phyloP scores from a whole-genome alignment of 176 grass and related monocot species.

The Oryza brachyantha region DNA sequence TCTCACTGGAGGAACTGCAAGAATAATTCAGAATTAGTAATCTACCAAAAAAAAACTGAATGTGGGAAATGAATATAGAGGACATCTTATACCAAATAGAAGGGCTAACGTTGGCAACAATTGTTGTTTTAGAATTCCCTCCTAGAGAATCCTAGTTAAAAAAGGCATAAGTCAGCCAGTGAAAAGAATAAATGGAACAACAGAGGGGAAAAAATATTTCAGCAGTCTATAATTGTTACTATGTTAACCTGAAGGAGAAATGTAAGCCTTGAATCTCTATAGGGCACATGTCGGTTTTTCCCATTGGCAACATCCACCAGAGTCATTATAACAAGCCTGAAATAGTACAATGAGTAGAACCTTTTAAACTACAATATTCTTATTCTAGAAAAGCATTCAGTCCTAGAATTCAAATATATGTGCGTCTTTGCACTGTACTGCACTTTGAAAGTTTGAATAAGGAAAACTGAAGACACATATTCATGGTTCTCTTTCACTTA shows the following conservation, averaged over 20 bases:
- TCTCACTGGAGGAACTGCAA: slow-evolving; percentile 86
- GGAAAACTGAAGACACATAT: neutral
- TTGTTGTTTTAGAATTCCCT: slow-evolving; percentile 93
- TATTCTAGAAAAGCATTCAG: neutral
- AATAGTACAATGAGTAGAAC: slow-evolving; percentile 22
- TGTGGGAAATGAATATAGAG: slow-evolving; percentile 26
- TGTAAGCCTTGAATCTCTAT: slow-evolving; percentile 95
- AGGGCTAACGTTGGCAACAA: slow-evolving; percentile 87
- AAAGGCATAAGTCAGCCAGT: slow-evolving; percentile 25
- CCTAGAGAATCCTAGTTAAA: slow-evolving; percentile 80
- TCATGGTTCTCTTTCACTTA: neutral
- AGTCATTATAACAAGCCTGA: slow-evolving; percentile 94
- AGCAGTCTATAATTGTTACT: slow-evolving; percentile 11
- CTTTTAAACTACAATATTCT: slow-evolving; percentile 14
- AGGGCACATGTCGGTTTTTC: slow-evolving; percentile 83
- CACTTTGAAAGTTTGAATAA: neutral
- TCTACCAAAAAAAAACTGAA: neutral
- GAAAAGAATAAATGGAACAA: slow-evolving; percentile 28
- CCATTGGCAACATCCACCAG: slow-evolving; percentile 94
- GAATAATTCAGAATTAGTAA: slow-evolving; percentile 30
- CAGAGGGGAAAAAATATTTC: neutral
- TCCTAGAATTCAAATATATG: slow-evolving; percentile 17
- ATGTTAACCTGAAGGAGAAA: slow-evolving; percentile 90
- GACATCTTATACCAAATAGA: slow-evolving; percentile 69
- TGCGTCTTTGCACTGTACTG: neutral